Conservation (phyloP, 345 rosid genomes). For the Dimocarpus longan region DNA sequence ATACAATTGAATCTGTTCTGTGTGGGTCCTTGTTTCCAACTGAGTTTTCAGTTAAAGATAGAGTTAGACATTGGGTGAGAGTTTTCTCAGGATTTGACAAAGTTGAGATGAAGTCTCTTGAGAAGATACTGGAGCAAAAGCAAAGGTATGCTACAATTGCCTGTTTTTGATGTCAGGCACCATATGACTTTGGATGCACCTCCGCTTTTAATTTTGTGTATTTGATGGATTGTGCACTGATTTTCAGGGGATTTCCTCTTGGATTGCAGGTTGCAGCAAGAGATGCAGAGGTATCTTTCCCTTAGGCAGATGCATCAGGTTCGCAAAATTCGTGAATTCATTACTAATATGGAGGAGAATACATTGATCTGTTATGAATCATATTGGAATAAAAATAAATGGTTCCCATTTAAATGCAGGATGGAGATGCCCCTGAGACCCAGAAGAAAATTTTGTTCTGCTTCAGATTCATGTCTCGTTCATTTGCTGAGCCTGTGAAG, state of each 20-base stretch:
- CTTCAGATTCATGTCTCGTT: slow-evolving; percentile 88
- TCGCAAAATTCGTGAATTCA: slow-evolving; percentile 25
- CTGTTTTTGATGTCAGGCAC: slow-evolving; percentile 26
- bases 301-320: slow-evolving; percentile 90
- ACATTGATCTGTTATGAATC: slow-evolving; percentile 13
- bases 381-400: slow-evolving; percentile 17
- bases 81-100: slow-evolving; percentile 77
- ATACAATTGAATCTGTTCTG: slow-evolving; percentile 74
- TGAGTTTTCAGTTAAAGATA: slow-evolving; percentile 62
- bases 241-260: slow-evolving; percentile 41
- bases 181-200: slow-evolving; percentile 19
- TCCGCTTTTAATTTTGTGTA: slow-evolving; percentile 26
- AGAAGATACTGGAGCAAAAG: slow-evolving; percentile 91
- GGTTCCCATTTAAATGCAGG: slow-evolving; percentile 53
- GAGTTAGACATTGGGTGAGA: slow-evolving; percentile 76
- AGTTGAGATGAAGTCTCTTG: slow-evolving; percentile 87
- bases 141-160: slow-evolving; percentile 61
- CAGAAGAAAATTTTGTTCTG: slow-evolving; percentile 76
- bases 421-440: slow-evolving; percentile 74
- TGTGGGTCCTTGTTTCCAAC: slow-evolving; percentile 69
- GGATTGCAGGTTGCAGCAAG: slow-evolving; percentile 91
- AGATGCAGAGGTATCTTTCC: slow-evolving; percentile 86
- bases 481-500: slow-evolving; percentile 80
- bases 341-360: slow-evolving; percentile 6
- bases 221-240: slow-evolving; percentile 41